Percentiles rank a stretch among this genome's conserved stretches.
Evolutionary conservation across 192 early-diverging fungal species (phyloP).

Genomic region (Backusella macrospora): DNA sequence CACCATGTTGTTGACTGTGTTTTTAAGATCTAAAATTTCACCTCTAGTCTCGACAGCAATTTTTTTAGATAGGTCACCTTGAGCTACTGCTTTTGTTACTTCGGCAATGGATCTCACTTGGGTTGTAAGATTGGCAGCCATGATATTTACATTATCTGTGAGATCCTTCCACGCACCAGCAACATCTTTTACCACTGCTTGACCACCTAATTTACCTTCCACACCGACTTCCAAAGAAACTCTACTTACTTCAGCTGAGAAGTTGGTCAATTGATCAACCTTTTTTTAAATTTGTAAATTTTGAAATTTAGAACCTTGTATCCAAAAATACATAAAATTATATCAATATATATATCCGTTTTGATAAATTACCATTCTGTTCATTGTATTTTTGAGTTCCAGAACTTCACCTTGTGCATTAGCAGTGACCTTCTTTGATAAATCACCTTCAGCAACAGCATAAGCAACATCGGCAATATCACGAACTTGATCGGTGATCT

Average conservation of each 20-base stretch:
- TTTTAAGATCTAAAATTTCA: constrained; percentile 60
- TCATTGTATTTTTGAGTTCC: constrained; percentile 64
- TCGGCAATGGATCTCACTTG: constrained; percentile 71
- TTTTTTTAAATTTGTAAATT: neutral
- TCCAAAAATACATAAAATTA: neutral
- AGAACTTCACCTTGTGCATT: constrained; percentile 60
- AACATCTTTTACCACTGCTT: constrained; percentile 51
- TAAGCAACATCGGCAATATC: constrained; percentile 60
- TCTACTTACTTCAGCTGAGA: constrained; percentile 68
- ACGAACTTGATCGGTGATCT: constrained; percentile 57
- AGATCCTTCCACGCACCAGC: constrained; percentile 53
- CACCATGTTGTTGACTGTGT: constrained; percentile 68
- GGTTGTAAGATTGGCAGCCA: constrained; percentile 55
- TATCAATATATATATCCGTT: constrained; percentile 1
- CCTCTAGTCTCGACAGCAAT: constrained; percentile 52
- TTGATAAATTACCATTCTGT: constrained; percentile 48
- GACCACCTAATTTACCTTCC: constrained; percentile 68
- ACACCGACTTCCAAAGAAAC: constrained; percentile 76
- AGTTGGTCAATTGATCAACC: constrained; percentile 48
- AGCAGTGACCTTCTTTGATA: constrained; percentile 53
- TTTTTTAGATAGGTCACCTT: constrained; percentile 65
- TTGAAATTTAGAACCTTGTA: neutral
- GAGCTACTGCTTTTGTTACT: constrained; percentile 63
- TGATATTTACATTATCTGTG: constrained; percentile 56
- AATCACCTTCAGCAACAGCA: constrained; percentile 59